A percentile compares a stretch with the other conserved stretches of the same genome.
These are phyloP conservation scores for Boletus pseudopeckii DNA, from an alignment of 768 basidiomycete genomes.

Conservation along the genomic window DNA sequence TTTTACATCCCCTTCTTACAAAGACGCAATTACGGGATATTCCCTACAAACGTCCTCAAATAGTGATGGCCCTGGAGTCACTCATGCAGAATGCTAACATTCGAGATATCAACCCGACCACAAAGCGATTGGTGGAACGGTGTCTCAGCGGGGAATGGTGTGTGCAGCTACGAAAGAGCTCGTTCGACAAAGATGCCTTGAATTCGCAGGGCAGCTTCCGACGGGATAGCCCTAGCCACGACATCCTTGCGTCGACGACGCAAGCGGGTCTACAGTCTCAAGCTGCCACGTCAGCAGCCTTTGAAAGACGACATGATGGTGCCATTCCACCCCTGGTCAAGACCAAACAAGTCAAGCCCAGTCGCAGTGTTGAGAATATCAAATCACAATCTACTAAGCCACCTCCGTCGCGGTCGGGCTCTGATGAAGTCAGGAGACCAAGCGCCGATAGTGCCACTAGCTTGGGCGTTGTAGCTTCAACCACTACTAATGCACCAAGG, in stretches of 20 bases:
- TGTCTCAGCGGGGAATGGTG: conserved; percentile 89
- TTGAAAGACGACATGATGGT: conserved; percentile 20
- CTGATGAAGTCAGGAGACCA: conserved; percentile 38
- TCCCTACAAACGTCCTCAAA: conserved; percentile 91
- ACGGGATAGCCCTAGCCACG: conserved; percentile 43
- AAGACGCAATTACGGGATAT: conserved; percentile 84
- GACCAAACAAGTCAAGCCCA: conserved; percentile 51
- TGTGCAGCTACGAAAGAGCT: conserved; percentile 54
- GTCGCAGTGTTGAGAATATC: conserved; percentile 65
- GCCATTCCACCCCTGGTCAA: conserved; percentile 26
- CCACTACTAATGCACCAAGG: conserved; percentile 16
- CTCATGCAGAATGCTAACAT: conserved; percentile 71
- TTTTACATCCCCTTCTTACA: conserved; percentile 90
- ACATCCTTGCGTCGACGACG: conserved; percentile 37
- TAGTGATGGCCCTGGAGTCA: conserved; percentile 77
- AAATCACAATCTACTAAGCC: conserved; percentile 30
- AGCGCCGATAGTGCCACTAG: conserved; percentile 38
- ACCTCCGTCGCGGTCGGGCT: conserved; percentile 31
- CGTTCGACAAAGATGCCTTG: conserved; percentile 27
- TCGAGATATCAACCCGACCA: conserved; percentile 82
- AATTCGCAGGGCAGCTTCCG: conserved; percentile 30
- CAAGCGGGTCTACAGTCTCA: conserved; percentile 21
- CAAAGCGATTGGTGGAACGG: conserved; percentile 85
- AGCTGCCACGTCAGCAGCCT: background rate
- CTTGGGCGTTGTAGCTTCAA: conserved; percentile 28